Evolutionary conservation across 2,329 filamentous ascomycete genomes (phyloP), one percentile per base, ranked within the genome.

Genomic region (Cordyceps tenuipes): DNA sequence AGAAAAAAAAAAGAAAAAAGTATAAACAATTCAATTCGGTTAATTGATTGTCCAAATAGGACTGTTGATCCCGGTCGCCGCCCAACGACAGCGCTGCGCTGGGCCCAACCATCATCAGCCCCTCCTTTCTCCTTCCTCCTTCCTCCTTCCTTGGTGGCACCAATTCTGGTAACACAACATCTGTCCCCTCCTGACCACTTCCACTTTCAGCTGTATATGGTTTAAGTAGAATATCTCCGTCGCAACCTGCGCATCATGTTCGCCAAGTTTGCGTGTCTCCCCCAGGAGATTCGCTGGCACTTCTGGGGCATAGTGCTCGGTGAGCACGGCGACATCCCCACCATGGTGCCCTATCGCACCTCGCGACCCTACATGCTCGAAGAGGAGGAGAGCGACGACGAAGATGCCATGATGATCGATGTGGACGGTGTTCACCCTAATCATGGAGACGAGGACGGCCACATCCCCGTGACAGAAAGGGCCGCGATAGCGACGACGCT

Each of bases 211-310:
- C 36, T 36, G 29, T 43, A 4, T 3, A 43, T 19, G 10, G 1
- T 3, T 46, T 8, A 10, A 36, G 9, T 10, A n/a, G 7, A 26
- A 4, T 9, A 17, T 17, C 2, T 17, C 19, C 36, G 4, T 15
- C 23, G 10, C 19, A 13, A 31, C 8, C 12, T 13, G 29, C 21
- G n/a, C 46, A 36, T 43, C 34, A 59, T 60, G 60, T n/a, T 34
- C 17, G 55, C 43, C 23, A 41, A 21, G 3, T 72, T 71, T 41
- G 9, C 5, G 6, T 53, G 44, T 3, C 63, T 71, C 19, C 66
- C 68, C 2, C 17, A 48, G 12, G 69, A 71, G 63, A 57, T 71
- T 8, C 69, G 69, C 29, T 55, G 47, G 8, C 34, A 54, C 7
- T 66, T 71, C 36, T 71, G 68, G 68, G 39, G 57, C 8, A 56